A percentile compares a stretch with the other conserved stretches of the same genome.
These are phyloP conservation scores for Cryphonectria carpinicola DNA, from an alignment of 2,329 filamentous ascomycete species.

Conservation along the genomic window DNA sequence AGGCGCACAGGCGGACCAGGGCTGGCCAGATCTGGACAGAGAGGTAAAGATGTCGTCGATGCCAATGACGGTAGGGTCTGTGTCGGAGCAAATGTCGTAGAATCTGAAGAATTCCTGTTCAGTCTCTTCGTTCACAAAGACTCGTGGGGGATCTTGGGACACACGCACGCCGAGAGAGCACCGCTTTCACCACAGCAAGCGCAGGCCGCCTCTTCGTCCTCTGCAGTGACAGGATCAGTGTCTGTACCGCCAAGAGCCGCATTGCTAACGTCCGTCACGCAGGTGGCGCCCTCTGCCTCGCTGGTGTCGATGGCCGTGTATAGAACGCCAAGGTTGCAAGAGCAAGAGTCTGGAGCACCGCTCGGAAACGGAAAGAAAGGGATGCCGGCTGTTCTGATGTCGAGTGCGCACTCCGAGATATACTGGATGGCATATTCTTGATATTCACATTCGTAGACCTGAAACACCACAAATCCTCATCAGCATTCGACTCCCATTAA, in stretches of 20 bases:
- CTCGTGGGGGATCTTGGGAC: neutral
- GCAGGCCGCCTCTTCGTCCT: conserved; percentile 36
- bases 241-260: conserved; percentile 32
- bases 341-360: conserved; percentile 41
- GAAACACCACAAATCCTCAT: neutral
- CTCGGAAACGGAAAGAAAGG: conserved; percentile 44
- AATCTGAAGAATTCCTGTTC: conserved; percentile 28
- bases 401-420: conserved; percentile 37
- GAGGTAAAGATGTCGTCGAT: neutral
- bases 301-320: conserved; percentile 30
- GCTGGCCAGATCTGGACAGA: neutral
- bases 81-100: conserved; percentile 40
- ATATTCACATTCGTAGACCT: conserved; percentile 43
- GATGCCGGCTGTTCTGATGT: conserved; percentile 36
- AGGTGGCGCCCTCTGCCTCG: conserved; percentile 7
- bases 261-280: conserved; percentile 27
- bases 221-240: conserved; percentile 30
- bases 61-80: conserved; percentile 29
- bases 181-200: conserved; percentile 42
- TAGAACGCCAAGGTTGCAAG: conserved; percentile 42
- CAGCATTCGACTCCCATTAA: neutral
- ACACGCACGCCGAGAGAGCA: conserved; percentile 39
- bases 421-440: conserved; percentile 43
- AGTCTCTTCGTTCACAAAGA: neutral
- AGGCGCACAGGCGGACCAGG: conserved; percentile 30